phyloP scores from a whole-genome alignment of 2,329 filamentous ascomycete genomes.

The Diaporthe ampelina region DNA sequence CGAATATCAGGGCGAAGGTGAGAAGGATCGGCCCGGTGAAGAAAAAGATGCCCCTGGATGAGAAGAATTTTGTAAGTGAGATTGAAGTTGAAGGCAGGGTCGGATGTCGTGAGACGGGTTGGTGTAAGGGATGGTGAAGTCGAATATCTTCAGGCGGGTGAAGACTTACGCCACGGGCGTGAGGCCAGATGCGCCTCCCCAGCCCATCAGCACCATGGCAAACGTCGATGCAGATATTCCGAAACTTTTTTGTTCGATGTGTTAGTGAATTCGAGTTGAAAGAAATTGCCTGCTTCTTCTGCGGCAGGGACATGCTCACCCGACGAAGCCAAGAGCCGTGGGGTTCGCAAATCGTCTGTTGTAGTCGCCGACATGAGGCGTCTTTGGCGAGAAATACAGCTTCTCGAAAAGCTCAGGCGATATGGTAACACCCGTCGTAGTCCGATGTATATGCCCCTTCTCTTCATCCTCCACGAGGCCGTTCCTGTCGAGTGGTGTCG shows the following conservation, averaged over 20 bases:
- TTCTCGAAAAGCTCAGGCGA: constrained; percentile 56
- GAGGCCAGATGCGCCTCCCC: constrained; percentile 52
- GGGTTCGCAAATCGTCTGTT: constrained; percentile 55
- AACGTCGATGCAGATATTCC: constrained; percentile 56
- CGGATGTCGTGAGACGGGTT: no score
- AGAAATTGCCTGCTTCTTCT: no score
- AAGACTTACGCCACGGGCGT: constrained; percentile 51
- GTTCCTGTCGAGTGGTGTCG: background rate
- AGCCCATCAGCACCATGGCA: constrained; percentile 54
- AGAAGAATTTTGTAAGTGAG: background rate
- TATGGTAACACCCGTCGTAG: constrained; percentile 54
- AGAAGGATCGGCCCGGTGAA: constrained; percentile 62
- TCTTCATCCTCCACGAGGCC: constrained; percentile 48
- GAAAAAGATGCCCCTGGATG: constrained; percentile 53
- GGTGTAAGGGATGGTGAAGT: no score
- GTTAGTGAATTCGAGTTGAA: background rate
- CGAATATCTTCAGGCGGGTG: background rate
- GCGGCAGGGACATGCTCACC: constrained; percentile 44
- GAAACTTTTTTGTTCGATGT: constrained; percentile 46
- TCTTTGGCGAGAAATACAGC: constrained; percentile 56
- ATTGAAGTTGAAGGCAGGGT: no score
- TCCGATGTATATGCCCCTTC: constrained; percentile 50
- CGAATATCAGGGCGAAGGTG: constrained; percentile 61
- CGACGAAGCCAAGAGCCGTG: constrained; percentile 54
- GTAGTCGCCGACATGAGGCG: constrained; percentile 52